phyloP scores from a whole-genome alignment of 2,329 filamentous ascomycete genomes.

The Botrytis elliptica region DNA sequence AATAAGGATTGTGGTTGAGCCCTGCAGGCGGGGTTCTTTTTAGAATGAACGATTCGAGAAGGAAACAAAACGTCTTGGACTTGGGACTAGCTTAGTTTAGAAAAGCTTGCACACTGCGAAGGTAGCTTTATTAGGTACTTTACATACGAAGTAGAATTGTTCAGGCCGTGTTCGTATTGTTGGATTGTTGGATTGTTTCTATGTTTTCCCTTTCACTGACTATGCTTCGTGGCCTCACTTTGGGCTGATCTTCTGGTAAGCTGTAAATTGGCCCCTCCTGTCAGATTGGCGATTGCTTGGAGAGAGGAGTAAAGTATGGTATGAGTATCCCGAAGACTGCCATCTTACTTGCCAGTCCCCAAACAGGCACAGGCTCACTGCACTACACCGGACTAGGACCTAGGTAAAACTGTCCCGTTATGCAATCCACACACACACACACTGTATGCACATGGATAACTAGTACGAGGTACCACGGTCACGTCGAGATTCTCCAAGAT shows the following conservation, averaged over 20 bases:
- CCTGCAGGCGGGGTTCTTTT: not conserved
- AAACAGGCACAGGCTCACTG: conserved; percentile 3
- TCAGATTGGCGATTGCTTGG: conserved; percentile 13
- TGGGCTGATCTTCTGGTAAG: not conserved
- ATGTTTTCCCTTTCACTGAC: not conserved
- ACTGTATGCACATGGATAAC: conserved; percentile 3
- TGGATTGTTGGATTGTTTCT: not conserved
- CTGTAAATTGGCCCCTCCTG: not conserved
- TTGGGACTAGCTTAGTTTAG: not conserved
- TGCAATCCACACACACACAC: conserved; percentile 1
- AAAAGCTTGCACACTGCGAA: not conserved
- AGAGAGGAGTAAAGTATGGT: not conserved
- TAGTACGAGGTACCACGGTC: conserved; percentile 1
- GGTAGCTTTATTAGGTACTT: not conserved
- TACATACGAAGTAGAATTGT: not conserved
- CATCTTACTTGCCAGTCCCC: not conserved
- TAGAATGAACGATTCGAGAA: not conserved
- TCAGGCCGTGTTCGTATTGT: not conserved
- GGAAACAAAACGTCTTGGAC: not conserved
- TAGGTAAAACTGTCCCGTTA: not conserved
- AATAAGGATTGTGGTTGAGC: not conserved
- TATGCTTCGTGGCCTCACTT: not conserved
- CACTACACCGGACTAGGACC: not conserved
- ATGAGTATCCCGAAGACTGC: not conserved
- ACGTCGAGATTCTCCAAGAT: not conserved